Conservation (phyloP, 164 flowering plant genomes). For the Buxus sempervirens region DNA sequence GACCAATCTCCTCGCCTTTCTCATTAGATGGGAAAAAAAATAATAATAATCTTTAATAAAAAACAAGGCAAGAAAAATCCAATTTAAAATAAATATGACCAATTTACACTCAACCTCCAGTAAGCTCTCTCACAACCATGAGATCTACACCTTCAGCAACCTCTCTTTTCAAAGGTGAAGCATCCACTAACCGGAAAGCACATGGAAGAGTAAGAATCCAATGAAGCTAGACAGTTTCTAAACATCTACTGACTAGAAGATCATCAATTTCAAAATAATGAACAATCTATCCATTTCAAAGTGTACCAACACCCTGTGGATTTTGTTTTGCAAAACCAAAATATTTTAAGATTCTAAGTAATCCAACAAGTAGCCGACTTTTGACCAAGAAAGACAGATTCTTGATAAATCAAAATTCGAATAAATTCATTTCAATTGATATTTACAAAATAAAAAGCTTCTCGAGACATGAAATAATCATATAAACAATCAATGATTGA, state of each 20-base stretch:
- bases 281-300: too few species aligned
- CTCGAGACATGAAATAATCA: neutral
- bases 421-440: too few species aligned
- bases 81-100: neutral
- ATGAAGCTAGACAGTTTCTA: neutral
- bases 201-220: conserved; percentile 3
- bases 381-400: neutral
- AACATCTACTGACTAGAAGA: neutral
- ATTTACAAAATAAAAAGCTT: too few species aligned
- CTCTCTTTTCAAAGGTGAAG: conserved; percentile 92
- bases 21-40: conserved; percentile 27
- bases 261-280: neutral
- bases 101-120: conserved; percentile 64
- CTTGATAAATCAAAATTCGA: too few species aligned
- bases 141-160: conserved; percentile 97
- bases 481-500: neutral
- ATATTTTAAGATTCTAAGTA: too few species aligned
- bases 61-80: neutral
- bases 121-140: conserved; percentile 98
- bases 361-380: too few species aligned
- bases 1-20: conserved; percentile 80
- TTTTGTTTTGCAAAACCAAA: too few species aligned
- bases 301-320: too few species aligned
- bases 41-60: neutral
- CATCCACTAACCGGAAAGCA: conserved; percentile 69